Base-by-base conservation (phyloP, 768 basidiomycete genomes). In the Lactarius sanguifluus region DNA sequence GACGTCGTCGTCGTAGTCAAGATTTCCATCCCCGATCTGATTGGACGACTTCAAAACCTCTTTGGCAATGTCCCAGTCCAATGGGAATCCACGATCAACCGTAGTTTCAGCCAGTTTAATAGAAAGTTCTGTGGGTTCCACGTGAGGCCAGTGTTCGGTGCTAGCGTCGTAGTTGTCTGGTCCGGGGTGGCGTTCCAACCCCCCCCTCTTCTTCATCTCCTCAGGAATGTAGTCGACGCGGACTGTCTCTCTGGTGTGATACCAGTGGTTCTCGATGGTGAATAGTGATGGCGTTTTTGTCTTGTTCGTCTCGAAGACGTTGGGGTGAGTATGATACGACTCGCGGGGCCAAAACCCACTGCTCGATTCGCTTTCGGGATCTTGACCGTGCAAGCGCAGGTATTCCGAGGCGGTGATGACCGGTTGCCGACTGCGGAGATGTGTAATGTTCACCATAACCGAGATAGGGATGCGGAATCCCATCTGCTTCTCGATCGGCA, bases 341-440 rank as follows among this genome's bases (percentile, higher is more conserved):
- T 76, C 61, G 1, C 74, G 73, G 13, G 76, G 72, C 80, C 81
- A 82, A 25, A 72, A 72, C 56, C 81, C 81, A 47, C 73, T 77
- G 61, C 75, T 73, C 65, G 72, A 71, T 59, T 82, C 81, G n/a
- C 71, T 64, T 15, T 73, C 69, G 30, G 77, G 75, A 13, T 75
- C 64, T 56, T 78, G 75, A 41, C 71, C 71, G 62, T 83, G 79
- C 34, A 82, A 73, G 32, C 76, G 76, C 63, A 82, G 76, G 63
- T 80, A 82, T 55, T 82, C 81, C 8, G 78, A 73, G 23, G 78
- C 71, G 25, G 78, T 77, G 69, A 83, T 65, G 60, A 82, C 77
- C n/a, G 78, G 72, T 20, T 80, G 76, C 1, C 62, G 70, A 41
- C 67, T 62, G 36, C 80, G 80, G 18, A 82, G 75, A 64, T 76